phyloP scores from a whole-genome alignment of 176 grass and related monocot genomes.

The Juncus inflexus region DNA sequence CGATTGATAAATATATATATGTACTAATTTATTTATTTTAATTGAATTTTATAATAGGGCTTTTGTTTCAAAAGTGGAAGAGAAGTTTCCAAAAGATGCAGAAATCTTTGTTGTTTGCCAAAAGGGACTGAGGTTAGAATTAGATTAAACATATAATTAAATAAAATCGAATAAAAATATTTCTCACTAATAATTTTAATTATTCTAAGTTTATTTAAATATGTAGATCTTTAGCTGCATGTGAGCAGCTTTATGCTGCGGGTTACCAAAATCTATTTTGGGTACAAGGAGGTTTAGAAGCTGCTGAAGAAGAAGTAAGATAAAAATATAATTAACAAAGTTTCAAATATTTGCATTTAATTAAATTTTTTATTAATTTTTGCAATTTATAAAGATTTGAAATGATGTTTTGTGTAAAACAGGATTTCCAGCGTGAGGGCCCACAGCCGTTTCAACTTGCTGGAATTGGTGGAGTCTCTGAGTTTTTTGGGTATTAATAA shows the following conservation, averaged over 20 bases:
- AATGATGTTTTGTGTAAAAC: neutral
- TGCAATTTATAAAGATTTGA: neutral
- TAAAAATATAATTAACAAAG: neutral
- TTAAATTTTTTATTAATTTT: constrained; percentile 1
- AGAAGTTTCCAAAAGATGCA: constrained; percentile 88
- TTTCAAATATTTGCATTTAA: constrained; percentile 5
- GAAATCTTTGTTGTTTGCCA: constrained; percentile 86
- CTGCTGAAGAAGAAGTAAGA: constrained; percentile 88
- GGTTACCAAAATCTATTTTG: constrained; percentile 90
- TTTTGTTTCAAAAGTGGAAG: constrained; percentile 66
- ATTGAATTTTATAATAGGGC: constrained; percentile 43
- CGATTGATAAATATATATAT: constrained; percentile 7
- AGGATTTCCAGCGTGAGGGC: constrained; percentile 91
- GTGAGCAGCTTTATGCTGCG: constrained; percentile 76
- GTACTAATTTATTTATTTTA: constrained; percentile 26
- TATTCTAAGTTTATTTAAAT: constrained; percentile 13
- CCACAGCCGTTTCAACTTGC: constrained; percentile 87
- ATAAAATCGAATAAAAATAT: too few species aligned
- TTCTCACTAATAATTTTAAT: neutral
- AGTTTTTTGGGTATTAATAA: constrained; percentile 81
- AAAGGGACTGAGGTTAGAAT: constrained; percentile 77
- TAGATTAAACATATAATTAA: too few species aligned
- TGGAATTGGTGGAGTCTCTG: constrained; percentile 80
- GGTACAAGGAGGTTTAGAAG: constrained; percentile 95
- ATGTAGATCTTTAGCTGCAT: constrained; percentile 81